Percentiles rank a stretch among this genome's conserved stretches.
Evolutionary conservation across 176 grass and related monocot species (phyloP).

Genomic region (Paspalum vaginatum): DNA sequence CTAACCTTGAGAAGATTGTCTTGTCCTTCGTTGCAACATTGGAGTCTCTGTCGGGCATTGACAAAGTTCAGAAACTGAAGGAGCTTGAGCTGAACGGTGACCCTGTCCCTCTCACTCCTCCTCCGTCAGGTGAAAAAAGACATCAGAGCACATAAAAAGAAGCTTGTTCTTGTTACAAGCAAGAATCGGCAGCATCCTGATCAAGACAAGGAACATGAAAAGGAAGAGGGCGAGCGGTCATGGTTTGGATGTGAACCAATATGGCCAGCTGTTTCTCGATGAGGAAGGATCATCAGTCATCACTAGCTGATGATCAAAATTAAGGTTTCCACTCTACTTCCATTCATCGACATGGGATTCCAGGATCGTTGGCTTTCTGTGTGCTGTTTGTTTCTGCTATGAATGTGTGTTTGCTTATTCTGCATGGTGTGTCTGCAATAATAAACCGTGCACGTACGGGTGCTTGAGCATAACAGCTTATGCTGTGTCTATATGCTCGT

Average conservation of each 20-base stretch:
- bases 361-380: neutral
- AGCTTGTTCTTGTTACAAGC: neutral
- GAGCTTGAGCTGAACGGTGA: slow-evolving; percentile 18
- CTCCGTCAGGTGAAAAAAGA: neutral
- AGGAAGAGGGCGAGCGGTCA: neutral
- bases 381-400: neutral
- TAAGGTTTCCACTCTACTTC: neutral
- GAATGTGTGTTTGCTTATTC: neutral
- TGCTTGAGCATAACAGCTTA: neutral
- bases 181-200: neutral
- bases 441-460: neutral
- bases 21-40: neutral
- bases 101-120: neutral
- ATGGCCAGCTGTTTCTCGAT: neutral
- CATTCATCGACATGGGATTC: neutral
- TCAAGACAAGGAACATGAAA: neutral
- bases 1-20: slow-evolving; percentile 15
- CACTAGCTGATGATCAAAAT: neutral
- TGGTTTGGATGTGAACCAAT: neutral
- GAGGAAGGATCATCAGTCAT: neutral
- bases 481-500: neutral
- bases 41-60: neutral
- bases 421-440: neutral
- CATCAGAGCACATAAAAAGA: neutral
- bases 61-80: neutral